Conservation (phyloP, 768 basidiomycete genomes). For the Kwoniella sp. region DNA sequence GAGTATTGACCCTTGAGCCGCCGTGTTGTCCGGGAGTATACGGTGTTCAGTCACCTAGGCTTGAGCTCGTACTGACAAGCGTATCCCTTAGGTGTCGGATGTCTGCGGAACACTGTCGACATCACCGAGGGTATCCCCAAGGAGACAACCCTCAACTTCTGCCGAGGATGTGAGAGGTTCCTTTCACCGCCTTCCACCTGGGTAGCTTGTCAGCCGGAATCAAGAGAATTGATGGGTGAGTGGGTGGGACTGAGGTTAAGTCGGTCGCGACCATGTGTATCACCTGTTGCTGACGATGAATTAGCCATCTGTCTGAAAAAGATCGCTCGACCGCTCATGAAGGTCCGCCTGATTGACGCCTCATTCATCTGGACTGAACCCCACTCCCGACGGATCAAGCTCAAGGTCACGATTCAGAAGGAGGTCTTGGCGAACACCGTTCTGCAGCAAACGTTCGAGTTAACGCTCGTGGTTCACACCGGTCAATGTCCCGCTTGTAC, state of each 20-base stretch:
- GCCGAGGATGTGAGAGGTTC: conserved; percentile 90
- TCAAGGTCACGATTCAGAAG: conserved; percentile 96
- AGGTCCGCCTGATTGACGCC: conserved; percentile 94
- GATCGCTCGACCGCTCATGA: conserved; percentile 62
- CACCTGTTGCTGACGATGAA: neutral
- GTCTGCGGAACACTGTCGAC: conserved; percentile 64
- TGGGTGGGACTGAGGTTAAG: neutral
- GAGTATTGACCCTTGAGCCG: conserved; percentile 6
- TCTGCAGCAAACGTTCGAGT: conserved; percentile 93
- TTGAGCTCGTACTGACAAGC: too few species aligned
- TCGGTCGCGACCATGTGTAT: neutral
- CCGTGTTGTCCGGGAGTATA: neutral
- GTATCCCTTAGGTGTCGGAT: conserved; percentile 46
- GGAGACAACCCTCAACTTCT: conserved; percentile 81
- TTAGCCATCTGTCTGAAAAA: conserved; percentile 85
- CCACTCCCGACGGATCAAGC: conserved; percentile 84
- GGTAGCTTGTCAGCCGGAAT: conserved; percentile 81
- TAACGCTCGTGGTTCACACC: conserved; percentile 83
- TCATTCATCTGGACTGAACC: conserved; percentile 99
- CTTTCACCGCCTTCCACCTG: conserved; percentile 83
- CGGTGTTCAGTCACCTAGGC: neutral
- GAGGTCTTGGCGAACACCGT: conserved; percentile 94
- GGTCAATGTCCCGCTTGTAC: conserved; percentile 94
- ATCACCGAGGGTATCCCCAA: conserved; percentile 96
- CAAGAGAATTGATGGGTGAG: conserved; percentile 70